Base-by-base conservation (phyloP, 2,329 filamentous ascomycete species). In the Calonectria pauciramosa region DNA sequence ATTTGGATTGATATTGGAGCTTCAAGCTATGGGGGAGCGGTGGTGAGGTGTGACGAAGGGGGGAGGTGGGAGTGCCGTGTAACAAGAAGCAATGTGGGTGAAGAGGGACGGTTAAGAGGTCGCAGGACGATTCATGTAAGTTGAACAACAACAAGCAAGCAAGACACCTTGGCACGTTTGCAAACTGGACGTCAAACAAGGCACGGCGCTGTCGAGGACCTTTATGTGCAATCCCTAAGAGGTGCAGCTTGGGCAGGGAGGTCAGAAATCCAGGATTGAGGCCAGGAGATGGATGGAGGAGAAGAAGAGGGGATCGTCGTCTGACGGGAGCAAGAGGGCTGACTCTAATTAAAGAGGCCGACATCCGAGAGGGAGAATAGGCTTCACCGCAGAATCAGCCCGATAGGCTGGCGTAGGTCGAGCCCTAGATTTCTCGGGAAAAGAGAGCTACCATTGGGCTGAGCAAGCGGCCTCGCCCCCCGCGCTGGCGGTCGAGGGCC, bases 231-330 rank as follows among this genome's bases (percentile, higher is more conserved):
- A 63, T 54, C 47, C 68, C 66, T 68, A 68, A 68, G 51, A 68
- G 66, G 34, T 3, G 44, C 26, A 66, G 49, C 41, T 32, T n/a
- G 44, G 59, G 63, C 26, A 56, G 36, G 51, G n/a, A 59, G 20
- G 44, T 47, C 51, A 36, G 49, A 56, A 65, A 38, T 32, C 68
- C 70, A 66, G 56, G 67, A 71, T 65, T 41, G 47, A 68, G 68
- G 26, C 44, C 49, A 36, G 52, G 38, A 68, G 74, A 75, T 65
- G 56, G 75, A 60, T 74, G 76, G 54, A 63, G 65, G 16, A 68
- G 71, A 70, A n/a, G 63, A 71, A 63, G 76, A 80, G 76, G 79
- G 77, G 70, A 80, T 80, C 79, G 79, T 80, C 79, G 80, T 80
- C 67, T 80, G 79, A 80, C 77, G 60, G 66, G 28, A 63, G 51